These are phyloP conservation scores for Brettanomyces sp. DNA, from an alignment of 805 yeast species.

Conservation along the genomic window DNA sequence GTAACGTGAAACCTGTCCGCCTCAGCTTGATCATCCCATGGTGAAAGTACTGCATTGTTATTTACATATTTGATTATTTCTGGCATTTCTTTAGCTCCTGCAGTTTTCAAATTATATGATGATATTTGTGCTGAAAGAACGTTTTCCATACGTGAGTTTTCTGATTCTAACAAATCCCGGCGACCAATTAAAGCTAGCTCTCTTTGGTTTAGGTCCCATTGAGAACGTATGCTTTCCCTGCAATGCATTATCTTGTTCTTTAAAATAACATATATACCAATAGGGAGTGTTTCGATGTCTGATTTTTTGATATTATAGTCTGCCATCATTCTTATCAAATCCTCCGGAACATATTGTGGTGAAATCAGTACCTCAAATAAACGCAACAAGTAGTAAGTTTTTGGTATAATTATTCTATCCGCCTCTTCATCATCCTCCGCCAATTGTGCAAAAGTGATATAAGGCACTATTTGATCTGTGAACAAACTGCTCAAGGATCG, in stretches of 20 bases:
- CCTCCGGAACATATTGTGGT: conserved; percentile 37
- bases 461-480: conserved; percentile 38
- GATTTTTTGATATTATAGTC: conserved; percentile 41
- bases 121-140: not conserved
- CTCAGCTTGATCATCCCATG: conserved; percentile 68
- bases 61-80: conserved; percentile 30
- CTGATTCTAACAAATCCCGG: conserved; percentile 41
- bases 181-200: conserved; percentile 57
- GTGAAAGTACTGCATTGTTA: conserved; percentile 38
- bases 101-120: not conserved
- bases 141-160: not conserved
- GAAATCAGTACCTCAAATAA: conserved; percentile 58
- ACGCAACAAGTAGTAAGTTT: conserved; percentile 49
- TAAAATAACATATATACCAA: conserved; percentile 61
- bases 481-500: conserved; percentile 46
- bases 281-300: conserved; percentile 61
- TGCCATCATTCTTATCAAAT: conserved; percentile 53
- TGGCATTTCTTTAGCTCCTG: conserved; percentile 28
- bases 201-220: conserved; percentile 29
- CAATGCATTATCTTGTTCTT: conserved; percentile 48
- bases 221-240: conserved; percentile 43
- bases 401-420: conserved; percentile 55
- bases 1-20: conserved; percentile 62
- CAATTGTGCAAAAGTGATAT: conserved; percentile 56
- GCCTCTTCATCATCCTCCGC: conserved; percentile 51